Conservation (phyloP, 352 stramenopile species). For the Phytophthora cactorum region DNA sequence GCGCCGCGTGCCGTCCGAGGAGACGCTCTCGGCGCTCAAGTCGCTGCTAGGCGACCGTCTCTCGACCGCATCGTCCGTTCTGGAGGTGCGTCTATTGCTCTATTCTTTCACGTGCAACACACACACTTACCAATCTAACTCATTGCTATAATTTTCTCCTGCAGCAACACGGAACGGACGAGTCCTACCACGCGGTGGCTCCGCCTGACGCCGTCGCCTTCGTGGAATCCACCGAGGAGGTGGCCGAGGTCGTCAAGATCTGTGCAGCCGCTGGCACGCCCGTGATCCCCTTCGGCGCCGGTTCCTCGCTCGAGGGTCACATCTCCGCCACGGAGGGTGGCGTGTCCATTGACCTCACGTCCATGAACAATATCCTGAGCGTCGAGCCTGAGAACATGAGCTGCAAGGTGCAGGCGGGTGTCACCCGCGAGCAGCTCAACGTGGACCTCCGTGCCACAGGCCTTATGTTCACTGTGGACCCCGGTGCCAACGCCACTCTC, state of each 20-base stretch:
- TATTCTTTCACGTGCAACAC: not conserved
- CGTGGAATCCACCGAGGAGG: constrained; percentile 87
- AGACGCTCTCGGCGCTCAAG: constrained; percentile 54
- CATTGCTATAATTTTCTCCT: not conserved
- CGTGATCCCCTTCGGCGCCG: constrained; percentile 95
- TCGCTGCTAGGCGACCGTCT: constrained; percentile 75
- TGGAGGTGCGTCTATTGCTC: constrained; percentile 45
- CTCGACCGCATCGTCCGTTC: constrained; percentile 65
- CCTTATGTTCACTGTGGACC: constrained; percentile 97
- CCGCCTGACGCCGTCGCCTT: constrained; percentile 90
- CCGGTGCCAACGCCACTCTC: constrained; percentile 95
- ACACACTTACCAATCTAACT: not conserved
- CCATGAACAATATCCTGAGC: constrained; percentile 77
- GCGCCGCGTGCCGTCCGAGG: constrained; percentile 34
- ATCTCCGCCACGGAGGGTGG: constrained; percentile 90
- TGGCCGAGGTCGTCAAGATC: constrained; percentile 91
- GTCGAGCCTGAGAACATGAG: constrained; percentile 88
- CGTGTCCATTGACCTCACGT: constrained; percentile 92
- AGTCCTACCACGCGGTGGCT: constrained; percentile 90
- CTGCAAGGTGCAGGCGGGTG: constrained; percentile 93
- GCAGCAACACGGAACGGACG: constrained; percentile 90
- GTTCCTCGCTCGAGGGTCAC: constrained; percentile 95
- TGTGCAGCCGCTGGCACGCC: constrained; percentile 84
- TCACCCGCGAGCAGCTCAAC: constrained; percentile 95
- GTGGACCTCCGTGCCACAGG: constrained; percentile 85